Conservation (phyloP, 169 alveolate species). For the Plasmodium coatneyi region DNA sequence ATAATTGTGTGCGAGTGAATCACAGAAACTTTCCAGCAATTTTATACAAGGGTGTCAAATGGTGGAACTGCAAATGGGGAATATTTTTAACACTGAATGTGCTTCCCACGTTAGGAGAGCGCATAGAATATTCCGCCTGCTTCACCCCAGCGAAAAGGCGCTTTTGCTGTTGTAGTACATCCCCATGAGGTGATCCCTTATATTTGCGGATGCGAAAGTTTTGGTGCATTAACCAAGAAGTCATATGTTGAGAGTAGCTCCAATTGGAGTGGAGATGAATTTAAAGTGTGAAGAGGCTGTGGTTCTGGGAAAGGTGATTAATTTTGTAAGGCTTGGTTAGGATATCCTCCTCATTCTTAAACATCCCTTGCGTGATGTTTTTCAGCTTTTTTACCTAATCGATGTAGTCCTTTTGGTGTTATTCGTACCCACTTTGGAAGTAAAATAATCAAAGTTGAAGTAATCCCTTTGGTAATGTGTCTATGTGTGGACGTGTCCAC, state of each 20-base stretch:
- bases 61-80: neutral
- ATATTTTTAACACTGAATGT: neutral
- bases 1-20: neutral
- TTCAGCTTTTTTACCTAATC: neutral
- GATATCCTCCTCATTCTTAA: neutral
- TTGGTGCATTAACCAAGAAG: neutral
- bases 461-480: neutral
- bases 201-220: neutral
- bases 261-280: neutral
- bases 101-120: neutral
- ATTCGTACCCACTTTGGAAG: neutral
- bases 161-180: neutral
- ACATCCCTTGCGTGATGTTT: neutral
- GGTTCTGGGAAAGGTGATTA: neutral
- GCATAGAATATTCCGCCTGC: neutral
- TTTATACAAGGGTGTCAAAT: neutral
- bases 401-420: neutral
- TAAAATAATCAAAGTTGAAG: neutral
- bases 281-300: neutral
- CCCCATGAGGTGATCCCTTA: neutral
- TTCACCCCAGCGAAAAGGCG: neutral
- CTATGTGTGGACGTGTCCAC: no score
- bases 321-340: neutral
- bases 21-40: neutral
- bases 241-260: neutral